These are phyloP conservation scores for Trichomonascus vanleenenianus DNA, from an alignment of 805 yeast species.

Conservation along the genomic window DNA sequence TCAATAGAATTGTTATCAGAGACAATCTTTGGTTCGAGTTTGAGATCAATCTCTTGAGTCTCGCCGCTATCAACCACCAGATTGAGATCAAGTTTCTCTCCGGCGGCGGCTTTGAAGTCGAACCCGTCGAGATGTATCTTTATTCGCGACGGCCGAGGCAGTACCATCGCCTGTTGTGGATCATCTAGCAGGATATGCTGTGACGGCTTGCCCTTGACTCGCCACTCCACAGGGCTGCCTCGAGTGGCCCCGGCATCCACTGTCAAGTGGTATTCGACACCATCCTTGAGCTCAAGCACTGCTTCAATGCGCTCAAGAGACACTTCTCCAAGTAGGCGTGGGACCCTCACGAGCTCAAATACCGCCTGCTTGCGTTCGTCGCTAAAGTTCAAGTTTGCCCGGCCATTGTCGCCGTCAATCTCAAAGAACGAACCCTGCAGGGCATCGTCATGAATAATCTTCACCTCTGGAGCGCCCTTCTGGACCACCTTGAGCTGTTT, in stretches of 20 bases:
- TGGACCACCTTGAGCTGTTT: slow-evolving; percentile 8
- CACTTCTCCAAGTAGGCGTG: slow-evolving; percentile 23
- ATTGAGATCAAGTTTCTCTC: slow-evolving; percentile 18
- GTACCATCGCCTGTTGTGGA: slow-evolving; percentile 3
- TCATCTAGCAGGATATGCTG: not conserved
- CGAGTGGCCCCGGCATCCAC: not conserved
- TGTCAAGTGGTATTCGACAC: not conserved
- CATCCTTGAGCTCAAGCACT: not conserved
- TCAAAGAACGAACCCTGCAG: not conserved
- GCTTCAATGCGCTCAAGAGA: slow-evolving; percentile 7
- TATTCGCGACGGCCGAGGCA: slow-evolving; percentile 28
- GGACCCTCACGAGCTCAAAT: slow-evolving; percentile 14
- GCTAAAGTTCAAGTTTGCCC: slow-evolving; percentile 18
- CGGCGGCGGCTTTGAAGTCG: slow-evolving; percentile 17
- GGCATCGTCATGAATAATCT: slow-evolving; percentile 10
- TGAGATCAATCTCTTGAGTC: slow-evolving; percentile 18
- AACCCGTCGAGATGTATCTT: slow-evolving; percentile 12
- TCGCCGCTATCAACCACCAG: slow-evolving; percentile 22
- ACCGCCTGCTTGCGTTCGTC: slow-evolving; percentile 14
- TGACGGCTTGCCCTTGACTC: too few species aligned
- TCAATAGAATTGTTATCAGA: slow-evolving; percentile 9
- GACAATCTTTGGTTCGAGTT: slow-evolving; percentile 11
- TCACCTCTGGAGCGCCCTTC: slow-evolving; percentile 7
- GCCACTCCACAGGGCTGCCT: not conserved
- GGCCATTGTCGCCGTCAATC: not conserved